These are phyloP conservation scores for Bauhinia variegata DNA, from an alignment of 306 rosid species.

Conservation along the genomic window DNA sequence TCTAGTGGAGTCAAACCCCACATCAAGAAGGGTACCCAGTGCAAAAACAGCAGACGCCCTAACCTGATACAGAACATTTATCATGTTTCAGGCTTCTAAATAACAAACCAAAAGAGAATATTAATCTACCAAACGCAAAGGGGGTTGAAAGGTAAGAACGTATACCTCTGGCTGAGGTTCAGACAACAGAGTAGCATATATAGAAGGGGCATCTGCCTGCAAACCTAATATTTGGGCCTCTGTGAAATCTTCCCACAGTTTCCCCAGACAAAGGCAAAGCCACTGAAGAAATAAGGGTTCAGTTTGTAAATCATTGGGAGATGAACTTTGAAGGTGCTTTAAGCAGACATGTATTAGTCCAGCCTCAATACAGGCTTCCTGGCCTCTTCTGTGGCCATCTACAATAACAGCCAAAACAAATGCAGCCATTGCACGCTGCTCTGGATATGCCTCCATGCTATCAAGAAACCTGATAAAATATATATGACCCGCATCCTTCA, in stretches of 20 bases:
- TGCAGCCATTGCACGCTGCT: slow-evolving; percentile 99
- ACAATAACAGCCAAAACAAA: slow-evolving; percentile 97
- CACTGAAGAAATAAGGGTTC: slow-evolving; percentile 98
- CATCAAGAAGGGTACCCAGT: slow-evolving; percentile 88
- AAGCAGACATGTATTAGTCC: slow-evolving; percentile 81
- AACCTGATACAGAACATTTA: slow-evolving; percentile 65
- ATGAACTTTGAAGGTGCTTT: slow-evolving; percentile 85
- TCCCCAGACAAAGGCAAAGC: slow-evolving; percentile 97
- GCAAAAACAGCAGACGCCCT: slow-evolving; percentile 98
- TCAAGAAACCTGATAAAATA: slow-evolving; percentile 97
- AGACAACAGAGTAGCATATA: slow-evolving; percentile 65
- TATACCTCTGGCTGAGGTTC: slow-evolving; percentile 96
- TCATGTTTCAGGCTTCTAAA: slow-evolving; percentile 14
- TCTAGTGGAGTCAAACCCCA: slow-evolving; percentile 69
- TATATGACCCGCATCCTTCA: slow-evolving; percentile 90
- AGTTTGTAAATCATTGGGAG: slow-evolving; percentile 75
- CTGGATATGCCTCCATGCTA: slow-evolving; percentile 88
- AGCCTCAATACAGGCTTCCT: slow-evolving; percentile 93
- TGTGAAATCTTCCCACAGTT: slow-evolving; percentile 87
- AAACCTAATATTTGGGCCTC: slow-evolving; percentile 86
- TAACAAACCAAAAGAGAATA: slow-evolving; percentile 2
- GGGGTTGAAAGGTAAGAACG: slow-evolving; percentile 23
- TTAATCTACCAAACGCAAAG: slow-evolving; percentile 20
- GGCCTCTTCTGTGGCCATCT: slow-evolving; percentile 93
- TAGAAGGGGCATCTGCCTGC: slow-evolving; percentile 79